phyloP scores from a whole-genome alignment of 306 rosid genomes.

The Vigna hirtella region DNA sequence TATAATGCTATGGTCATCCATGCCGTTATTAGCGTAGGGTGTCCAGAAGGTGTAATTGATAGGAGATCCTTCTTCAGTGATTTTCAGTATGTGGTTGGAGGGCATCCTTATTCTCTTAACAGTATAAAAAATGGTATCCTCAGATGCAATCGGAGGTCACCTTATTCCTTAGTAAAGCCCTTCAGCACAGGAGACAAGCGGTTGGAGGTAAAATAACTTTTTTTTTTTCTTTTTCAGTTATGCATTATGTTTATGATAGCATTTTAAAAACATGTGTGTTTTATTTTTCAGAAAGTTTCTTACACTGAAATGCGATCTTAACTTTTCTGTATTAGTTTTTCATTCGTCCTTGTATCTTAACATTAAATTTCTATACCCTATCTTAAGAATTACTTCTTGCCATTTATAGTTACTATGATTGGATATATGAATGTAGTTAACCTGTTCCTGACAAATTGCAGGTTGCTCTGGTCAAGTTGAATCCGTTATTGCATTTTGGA shows the following conservation, averaged over 20 bases:
- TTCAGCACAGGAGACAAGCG: conserved; percentile 72
- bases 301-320: neutral
- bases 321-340: neutral
- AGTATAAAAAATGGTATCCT: conserved; percentile 81
- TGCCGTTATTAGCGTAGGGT: conserved; percentile 71
- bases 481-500: conserved; percentile 88
- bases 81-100: conserved; percentile 85
- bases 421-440: conserved; percentile 28
- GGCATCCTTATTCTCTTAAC: conserved; percentile 72
- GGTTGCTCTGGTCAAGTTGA: conserved; percentile 71
- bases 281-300: neutral
- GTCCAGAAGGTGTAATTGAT: conserved; percentile 77
- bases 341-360: neutral
- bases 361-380: conserved; percentile 1
- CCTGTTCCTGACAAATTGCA: conserved; percentile 49
- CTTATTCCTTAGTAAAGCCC: conserved; percentile 75
- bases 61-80: conserved; percentile 80
- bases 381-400: neutral
- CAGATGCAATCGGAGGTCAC: conserved; percentile 82
- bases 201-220: conserved; percentile 62
- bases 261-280: neutral
- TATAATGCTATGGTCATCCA: conserved; percentile 97
- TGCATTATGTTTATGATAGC: neutral
- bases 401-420: neutral
- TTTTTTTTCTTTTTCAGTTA: neutral